Evolutionary conservation across 495 filamentous ascomycete species (phyloP), one percentile per base, ranked within the genome.

Genomic region (Talaromyces liani): DNA sequence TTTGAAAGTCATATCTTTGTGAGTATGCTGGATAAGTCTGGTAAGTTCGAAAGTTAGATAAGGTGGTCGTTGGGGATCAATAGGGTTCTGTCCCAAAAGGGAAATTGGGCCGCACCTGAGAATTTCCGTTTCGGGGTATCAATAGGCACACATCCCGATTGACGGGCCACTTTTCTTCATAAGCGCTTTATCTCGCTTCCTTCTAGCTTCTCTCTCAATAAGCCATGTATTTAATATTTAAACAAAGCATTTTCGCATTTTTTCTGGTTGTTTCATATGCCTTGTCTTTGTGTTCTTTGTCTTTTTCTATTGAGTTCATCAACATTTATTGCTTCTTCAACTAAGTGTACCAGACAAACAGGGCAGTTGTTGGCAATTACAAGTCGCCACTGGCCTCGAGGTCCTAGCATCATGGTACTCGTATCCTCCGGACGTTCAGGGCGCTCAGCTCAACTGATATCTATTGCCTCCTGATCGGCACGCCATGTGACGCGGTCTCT

Each of bases 101-200:
- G 53, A 14, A 56, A 56, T 16, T 5, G 4, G 10, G 53, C 27
- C 53, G 53, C 53, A 22, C 53, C 8, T 16, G 22, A 56, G 12
- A 27, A 59, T 59, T 59, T 59, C 57, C 57, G 57, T 59, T 59
- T 59, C 39, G 57, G 31, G 14, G 57, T 59, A 59, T 59, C 57
- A 59, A 59, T 59, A 59, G 34, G 57, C 57, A n/a, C n/a, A 56
- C 29, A 56, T 56, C 24, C n/a, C 53, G 22, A 56, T 56, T 56
- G 53, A 29, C 7, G 22, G 6, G 24, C 24, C 27, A 56, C 53
- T 29, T 56, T 56, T 29, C 22, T 29, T 56, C 53, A 56, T 56
- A 56, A 56, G 53, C 57, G 14, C 33, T 59, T 34, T 22, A 34
- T 39, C 18, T 34, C 29, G 18, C 27, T 33, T 2, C 4, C 31